Evolutionary conservation across 495 filamentous ascomycete species (phyloP), one percentile per base, ranked within the genome.

Genomic region (Penicillium flavigenum): DNA sequence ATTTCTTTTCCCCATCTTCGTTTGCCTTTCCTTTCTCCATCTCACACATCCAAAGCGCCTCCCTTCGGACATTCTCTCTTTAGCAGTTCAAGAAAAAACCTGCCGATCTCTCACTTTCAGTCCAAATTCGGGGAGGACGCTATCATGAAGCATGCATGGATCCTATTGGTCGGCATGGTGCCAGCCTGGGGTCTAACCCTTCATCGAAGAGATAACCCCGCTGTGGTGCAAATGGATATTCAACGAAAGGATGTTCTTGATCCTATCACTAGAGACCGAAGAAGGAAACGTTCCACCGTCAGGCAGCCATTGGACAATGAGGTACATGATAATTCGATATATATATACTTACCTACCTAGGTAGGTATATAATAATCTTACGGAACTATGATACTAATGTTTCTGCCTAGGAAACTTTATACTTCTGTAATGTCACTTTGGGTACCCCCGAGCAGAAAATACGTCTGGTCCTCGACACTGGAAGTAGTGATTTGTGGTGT

Each of bases 401-500:
- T 39, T 24, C 19, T 53, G 39, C 17, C 38, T 56, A 77, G 75
- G 62, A 76, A 68, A 72, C 67, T 0, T 73, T 90, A 16, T 94
- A 94, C 64, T 88, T 84, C 65, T 81, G 85, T 56, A 90, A 90
- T 66, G 76, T 83, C 38, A 86, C 83, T 11, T 62, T 94, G 57
- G 90, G 90, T 36, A 91, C 90, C 17, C 89, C 89, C 19, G 61
- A 78, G 20, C 85, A 86, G 61, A 71, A 62, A 5, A 50, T 92
- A n/a, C 78, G 83, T 22, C 64, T 93, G 65, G 84, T 89, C 58
- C 64, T 94, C 51, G 90, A 94, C 62, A 94, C 90, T 10, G 90
- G 90, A 27, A 95, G 90, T 67, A 94, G 90, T 62, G 92, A 98
- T 73, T 72, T 96, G 3, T 97, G 92, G 92, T 83, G 86, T 24